Percentiles rank a stretch among this genome's conserved stretches.
Evolutionary conservation across 2,329 filamentous ascomycete genomes (phyloP).

Genomic region (Cercospora citrullina): DNA sequence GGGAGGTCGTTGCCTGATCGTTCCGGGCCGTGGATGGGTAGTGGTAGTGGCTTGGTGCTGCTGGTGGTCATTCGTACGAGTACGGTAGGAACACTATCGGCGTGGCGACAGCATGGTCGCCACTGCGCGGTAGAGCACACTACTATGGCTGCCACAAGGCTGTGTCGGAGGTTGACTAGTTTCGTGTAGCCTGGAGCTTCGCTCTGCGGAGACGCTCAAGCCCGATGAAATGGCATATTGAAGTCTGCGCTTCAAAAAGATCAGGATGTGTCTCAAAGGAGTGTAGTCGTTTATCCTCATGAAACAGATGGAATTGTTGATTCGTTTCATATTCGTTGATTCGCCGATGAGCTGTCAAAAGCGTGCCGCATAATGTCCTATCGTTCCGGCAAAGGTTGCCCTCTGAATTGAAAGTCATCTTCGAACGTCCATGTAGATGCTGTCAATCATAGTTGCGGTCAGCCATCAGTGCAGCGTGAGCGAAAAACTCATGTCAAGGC

Average conservation of each 20-base stretch:
- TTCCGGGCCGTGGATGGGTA: not conserved
- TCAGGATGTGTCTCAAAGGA: not conserved
- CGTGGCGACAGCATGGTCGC: conserved; percentile 6
- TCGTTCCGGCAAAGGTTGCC: too few species aligned
- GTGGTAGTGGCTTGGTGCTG: not conserved
- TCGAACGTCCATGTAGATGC: not conserved
- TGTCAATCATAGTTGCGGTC: too few species aligned
- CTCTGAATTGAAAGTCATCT: not conserved
- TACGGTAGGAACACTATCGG: not conserved
- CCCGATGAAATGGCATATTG: too few species aligned
- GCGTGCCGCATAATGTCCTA: not conserved
- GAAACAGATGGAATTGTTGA: not conserved
- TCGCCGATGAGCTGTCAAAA: not conserved
- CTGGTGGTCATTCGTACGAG: not conserved
- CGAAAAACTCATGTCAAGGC: too few species aligned
- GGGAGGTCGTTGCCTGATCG: not conserved
- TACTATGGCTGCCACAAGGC: not conserved
- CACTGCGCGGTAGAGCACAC: not conserved
- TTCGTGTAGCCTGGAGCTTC: not conserved
- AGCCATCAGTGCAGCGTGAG: too few species aligned
- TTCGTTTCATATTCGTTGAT: not conserved
- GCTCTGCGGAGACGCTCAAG: too few species aligned
- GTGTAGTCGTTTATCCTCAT: not conserved
- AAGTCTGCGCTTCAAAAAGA: not conserved
- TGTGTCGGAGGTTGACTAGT: not conserved